phyloP scores from a whole-genome alignment of 192 early-diverging fungal species.

The Backusella mclennaniae region DNA sequence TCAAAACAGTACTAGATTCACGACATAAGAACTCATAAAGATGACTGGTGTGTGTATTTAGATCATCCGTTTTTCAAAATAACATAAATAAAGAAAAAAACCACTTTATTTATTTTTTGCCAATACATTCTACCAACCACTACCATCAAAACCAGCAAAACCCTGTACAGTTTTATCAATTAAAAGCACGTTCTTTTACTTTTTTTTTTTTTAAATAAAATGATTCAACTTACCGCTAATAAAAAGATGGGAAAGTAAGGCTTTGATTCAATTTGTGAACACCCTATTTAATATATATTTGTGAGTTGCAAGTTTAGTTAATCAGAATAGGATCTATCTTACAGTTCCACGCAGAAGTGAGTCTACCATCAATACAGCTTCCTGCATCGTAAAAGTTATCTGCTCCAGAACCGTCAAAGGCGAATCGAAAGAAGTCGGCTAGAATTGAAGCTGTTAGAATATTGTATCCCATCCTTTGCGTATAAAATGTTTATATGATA shows the following conservation, averaged over 20 bases:
- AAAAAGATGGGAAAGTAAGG: constrained; percentile 89
- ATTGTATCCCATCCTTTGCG: neutral
- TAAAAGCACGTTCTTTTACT: neutral
- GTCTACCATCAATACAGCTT: constrained; percentile 92
- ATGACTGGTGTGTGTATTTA: too few species aligned
- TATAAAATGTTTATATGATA: neutral
- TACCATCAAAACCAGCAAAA: constrained; percentile 79
- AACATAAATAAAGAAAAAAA: neutral
- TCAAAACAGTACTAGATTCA: too few species aligned
- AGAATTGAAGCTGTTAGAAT: constrained; percentile 25
- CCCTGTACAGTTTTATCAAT: constrained; percentile 38
- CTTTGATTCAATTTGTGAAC: constrained; percentile 92
- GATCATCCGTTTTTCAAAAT: neutral
- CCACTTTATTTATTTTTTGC: neutral
- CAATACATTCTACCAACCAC: constrained; percentile 33
- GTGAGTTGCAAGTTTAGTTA: neutral
- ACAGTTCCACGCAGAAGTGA: constrained; percentile 92
- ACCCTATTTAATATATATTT: constrained; percentile 38
- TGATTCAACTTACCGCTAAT: constrained; percentile 56
- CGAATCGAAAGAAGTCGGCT: constrained; percentile 93
- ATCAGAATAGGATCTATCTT: neutral
- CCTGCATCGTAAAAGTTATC: constrained; percentile 92
- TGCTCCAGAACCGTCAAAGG: constrained; percentile 96
- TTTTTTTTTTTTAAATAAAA: neutral
- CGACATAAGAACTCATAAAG: too few species aligned